Evolutionary conservation across 768 basidiomycete genomes (phyloP).

Genomic region (Inosperma sp.): DNA sequence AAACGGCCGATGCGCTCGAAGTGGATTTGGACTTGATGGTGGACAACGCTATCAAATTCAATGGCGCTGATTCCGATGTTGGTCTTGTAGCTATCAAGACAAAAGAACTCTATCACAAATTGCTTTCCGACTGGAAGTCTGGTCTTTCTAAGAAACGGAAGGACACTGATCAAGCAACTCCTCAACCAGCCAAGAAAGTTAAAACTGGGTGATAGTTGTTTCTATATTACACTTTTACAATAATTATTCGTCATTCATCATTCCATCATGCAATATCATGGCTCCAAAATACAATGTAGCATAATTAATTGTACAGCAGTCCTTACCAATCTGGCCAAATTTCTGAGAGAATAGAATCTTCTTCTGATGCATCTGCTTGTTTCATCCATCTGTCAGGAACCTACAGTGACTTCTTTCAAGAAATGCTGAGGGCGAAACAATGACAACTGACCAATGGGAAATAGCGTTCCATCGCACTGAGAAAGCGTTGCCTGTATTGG

Average conservation of each 20-base stretch:
- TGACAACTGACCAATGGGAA: conserved; percentile 65
- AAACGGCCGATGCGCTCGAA: conserved; percentile 70
- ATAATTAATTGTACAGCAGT: too few relatives aligned
- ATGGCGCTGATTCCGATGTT: conserved; percentile 77
- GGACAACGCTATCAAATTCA: conserved; percentile 85
- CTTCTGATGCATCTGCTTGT: conserved; percentile 71
- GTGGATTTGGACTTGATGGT: conserved; percentile 87
- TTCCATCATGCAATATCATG: too few relatives aligned
- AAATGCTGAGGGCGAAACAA: conserved; percentile 3
- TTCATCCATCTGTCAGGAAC: conserved; percentile 93
- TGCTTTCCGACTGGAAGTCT: conserved; percentile 46
- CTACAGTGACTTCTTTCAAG: conserved; percentile 33
- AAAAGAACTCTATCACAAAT: conserved; percentile 49
- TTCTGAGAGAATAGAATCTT: conserved; percentile 56
- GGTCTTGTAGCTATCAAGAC: conserved; percentile 53
- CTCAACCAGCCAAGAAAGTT: conserved; percentile 65
- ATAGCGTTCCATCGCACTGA: conserved; percentile 86
- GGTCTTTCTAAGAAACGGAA: conserved; percentile 66
- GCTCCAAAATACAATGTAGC: too few relatives aligned
- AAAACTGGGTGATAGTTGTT: conserved; percentile 44
- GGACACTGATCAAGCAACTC: conserved; percentile 59
- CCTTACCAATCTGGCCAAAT: conserved; percentile 69
- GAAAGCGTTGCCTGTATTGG: conserved; percentile 85
- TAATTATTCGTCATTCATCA: not conserved
- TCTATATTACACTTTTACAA: conserved; percentile 4